A percentile compares a stretch with the other conserved stretches of the same genome.
Evolutionary conservation across 305 asterid species (phyloP).

Genomic region (Solanum aculeatissimum): DNA sequence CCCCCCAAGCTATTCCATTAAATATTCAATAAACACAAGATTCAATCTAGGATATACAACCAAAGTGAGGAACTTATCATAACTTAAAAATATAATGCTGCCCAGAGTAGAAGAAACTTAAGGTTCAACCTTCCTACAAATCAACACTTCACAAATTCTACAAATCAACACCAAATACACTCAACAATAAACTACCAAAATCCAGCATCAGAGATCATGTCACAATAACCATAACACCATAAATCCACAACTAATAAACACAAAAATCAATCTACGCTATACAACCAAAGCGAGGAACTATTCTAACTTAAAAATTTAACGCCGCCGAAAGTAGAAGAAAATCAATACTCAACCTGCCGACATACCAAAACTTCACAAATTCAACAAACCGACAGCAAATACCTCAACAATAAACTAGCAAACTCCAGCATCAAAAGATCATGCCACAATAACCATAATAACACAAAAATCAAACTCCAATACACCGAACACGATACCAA

Average conservation of each 20-base stretch:
- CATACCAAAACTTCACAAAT: neutral
- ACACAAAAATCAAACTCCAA: neutral
- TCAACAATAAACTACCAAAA: neutral
- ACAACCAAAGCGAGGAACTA: neutral
- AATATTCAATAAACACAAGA: neutral
- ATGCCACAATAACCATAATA: neutral
- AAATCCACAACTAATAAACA: neutral
- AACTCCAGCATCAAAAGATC: neutral
- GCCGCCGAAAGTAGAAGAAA: neutral
- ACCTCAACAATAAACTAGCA: neutral
- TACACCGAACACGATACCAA: neutral
- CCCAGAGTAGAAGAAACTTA: neutral
- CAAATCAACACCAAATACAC: neutral
- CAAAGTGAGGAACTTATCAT: neutral
- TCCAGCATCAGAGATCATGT: neutral
- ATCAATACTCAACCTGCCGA: neutral
- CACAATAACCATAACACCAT: neutral
- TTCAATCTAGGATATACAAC: neutral
- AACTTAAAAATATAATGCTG: neutral
- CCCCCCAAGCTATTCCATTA: neutral
- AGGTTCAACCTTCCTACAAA: neutral
- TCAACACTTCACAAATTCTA: neutral
- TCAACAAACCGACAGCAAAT: neutral
- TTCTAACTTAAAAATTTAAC: neutral
- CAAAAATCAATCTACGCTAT: neutral